These are phyloP conservation scores for Lactarius sanguifluus DNA, from an alignment of 768 basidiomycete species.

Conservation along the genomic window DNA sequence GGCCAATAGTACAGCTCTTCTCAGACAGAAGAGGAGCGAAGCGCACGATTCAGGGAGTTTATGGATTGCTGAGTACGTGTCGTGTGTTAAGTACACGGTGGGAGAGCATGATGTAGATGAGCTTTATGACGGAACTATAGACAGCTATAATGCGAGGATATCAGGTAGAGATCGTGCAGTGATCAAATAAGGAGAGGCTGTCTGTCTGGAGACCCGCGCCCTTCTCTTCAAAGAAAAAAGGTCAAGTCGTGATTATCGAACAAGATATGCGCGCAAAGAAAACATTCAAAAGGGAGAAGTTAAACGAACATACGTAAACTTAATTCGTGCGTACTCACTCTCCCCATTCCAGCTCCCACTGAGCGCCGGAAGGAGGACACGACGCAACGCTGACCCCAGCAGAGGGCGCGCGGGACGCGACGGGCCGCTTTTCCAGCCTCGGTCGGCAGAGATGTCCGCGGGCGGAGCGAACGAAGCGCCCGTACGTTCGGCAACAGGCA, in stretches of 20 bases:
- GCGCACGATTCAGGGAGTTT: too few relatives aligned
- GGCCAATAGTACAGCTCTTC: too few relatives aligned
- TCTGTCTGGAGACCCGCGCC: background rate
- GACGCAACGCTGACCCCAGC: slow-evolving; percentile 31
- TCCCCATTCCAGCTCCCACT: slow-evolving; percentile 30
- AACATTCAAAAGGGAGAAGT: background rate
- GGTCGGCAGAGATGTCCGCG: slow-evolving; percentile 42
- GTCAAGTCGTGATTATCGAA: background rate
- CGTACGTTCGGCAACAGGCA: slow-evolving; percentile 33
- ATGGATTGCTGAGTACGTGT: background rate
- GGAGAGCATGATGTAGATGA: background rate
- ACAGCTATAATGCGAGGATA: background rate
- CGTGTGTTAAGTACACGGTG: background rate
- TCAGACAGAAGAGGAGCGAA: too few relatives aligned
- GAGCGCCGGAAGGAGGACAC: slow-evolving; percentile 35
- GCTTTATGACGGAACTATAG: background rate
- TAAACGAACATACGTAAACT: background rate
- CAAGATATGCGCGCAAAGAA: background rate
- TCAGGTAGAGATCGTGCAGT: background rate
- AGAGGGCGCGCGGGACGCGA: slow-evolving; percentile 35
- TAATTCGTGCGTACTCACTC: slow-evolving; percentile 13
- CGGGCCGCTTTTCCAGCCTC: slow-evolving; percentile 38
- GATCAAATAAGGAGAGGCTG: background rate
- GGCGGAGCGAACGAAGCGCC: slow-evolving; percentile 33
- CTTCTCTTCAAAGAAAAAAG: background rate